Percentiles rank a stretch among this genome's conserved stretches.
phyloP scores from a whole-genome alignment of 1,139 yeast species.

The Scheffersomyces insectosa region DNA sequence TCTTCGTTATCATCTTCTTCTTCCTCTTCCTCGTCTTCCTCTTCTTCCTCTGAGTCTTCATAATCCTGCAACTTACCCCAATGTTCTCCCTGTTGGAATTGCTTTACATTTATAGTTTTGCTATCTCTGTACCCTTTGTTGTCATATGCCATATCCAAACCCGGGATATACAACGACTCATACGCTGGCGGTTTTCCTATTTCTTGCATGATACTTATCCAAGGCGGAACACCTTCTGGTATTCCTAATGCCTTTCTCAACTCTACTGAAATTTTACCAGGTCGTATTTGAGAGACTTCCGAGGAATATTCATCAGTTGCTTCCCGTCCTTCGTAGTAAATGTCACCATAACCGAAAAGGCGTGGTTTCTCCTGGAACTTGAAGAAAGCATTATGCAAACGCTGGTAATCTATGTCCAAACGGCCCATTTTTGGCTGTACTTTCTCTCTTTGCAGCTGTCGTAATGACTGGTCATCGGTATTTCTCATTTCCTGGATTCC shows the following conservation, averaged over 20 bases:
- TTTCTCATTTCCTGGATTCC: slow-evolving; percentile 90
- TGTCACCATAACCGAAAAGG: slow-evolving; percentile 68
- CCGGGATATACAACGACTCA: slow-evolving; percentile 61
- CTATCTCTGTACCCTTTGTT: slow-evolving; percentile 36
- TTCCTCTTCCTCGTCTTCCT: slow-evolving; percentile 32
- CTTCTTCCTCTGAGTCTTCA: slow-evolving; percentile 38
- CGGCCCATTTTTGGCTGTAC: slow-evolving; percentile 91
- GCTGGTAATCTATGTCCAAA: slow-evolving; percentile 83
- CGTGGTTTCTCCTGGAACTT: slow-evolving; percentile 75
- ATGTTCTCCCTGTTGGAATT: slow-evolving; percentile 24
- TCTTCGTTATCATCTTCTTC: slow-evolving; percentile 9
- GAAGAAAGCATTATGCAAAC: slow-evolving; percentile 84
- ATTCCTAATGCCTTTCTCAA: slow-evolving; percentile 72
- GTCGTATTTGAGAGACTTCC: slow-evolving; percentile 46
- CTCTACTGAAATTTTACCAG: slow-evolving; percentile 66
- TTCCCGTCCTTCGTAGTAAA: slow-evolving; percentile 80
- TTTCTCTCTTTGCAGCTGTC: slow-evolving; percentile 77
- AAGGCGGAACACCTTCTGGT: slow-evolving; percentile 72
- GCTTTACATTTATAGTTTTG: slow-evolving; percentile 27
- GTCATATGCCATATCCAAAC: slow-evolving; percentile 43
- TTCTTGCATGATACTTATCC: slow-evolving; percentile 72
- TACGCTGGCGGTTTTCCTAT: slow-evolving; percentile 88
- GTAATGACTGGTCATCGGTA: slow-evolving; percentile 53
- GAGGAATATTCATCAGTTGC: slow-evolving; percentile 43
- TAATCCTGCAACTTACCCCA: slow-evolving; percentile 46